A percentile compares a stretch with the other conserved stretches of the same genome.
phyloP scores from a whole-genome alignment of 306 rosid species.

The Cajanus cajan region DNA sequence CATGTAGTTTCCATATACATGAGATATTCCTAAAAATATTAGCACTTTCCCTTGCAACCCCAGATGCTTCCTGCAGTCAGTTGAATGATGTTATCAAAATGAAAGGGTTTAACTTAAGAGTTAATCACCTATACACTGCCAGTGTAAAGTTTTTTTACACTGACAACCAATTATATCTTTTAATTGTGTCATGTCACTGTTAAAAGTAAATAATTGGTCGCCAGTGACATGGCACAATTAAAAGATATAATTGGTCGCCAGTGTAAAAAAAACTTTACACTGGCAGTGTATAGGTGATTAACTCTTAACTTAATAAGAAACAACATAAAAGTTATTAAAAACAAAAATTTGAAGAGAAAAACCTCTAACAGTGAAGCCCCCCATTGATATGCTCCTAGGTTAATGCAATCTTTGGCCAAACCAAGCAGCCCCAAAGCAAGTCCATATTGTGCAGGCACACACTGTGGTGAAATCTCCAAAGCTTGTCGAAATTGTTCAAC shows the following conservation, averaged over 20 bases:
- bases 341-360: conserved; percentile 25
- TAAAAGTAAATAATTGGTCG: no score
- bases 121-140: no score
- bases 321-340: not conserved
- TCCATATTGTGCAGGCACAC: conserved; percentile 79
- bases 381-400: conserved; percentile 82
- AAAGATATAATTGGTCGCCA: no score
- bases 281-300: no score
- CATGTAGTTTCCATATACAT: conserved; percentile 80
- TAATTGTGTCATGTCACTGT: no score
- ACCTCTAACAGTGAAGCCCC: conserved; percentile 80
- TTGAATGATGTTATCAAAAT: conserved; percentile 25
- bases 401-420: conserved; percentile 71
- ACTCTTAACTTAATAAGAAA: no score
- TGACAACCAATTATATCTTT: no score
- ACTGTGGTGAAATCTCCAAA: conserved; percentile 61
- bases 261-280: no score
- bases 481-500: conserved; percentile 83
- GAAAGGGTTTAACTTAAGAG: conserved; percentile 12
- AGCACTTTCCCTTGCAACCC: conserved; percentile 58
- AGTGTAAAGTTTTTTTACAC: no score
- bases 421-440: conserved; percentile 86
- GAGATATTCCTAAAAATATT: conserved; percentile 61
- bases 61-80: conserved; percentile 77
- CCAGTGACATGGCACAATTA: no score